Evolutionary conservation across 2,329 filamentous ascomycete genomes (phyloP), one percentile per base, ranked within the genome.

Genomic region (Alternaria sp.): DNA sequence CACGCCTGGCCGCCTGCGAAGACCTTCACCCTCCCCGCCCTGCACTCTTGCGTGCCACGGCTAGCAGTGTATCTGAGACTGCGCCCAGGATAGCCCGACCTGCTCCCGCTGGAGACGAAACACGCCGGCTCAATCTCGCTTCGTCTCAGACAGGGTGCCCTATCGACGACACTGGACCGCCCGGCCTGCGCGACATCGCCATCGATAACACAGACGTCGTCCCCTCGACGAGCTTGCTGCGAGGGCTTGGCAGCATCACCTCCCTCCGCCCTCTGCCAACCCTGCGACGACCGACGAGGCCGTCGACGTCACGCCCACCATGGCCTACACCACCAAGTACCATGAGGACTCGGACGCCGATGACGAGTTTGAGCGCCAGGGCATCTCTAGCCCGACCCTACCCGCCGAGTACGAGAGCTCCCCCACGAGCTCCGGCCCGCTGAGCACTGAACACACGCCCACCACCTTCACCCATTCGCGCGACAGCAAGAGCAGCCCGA

Each of bases 301-400:
- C 33, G 21, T 53, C 26, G 26, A 60, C 49, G 57, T 63, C 60
- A 59, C 49, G 66, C 58, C 49, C 56, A 61, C 59, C 67, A 79
- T 80, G 75, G 79, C 79, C 61, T 83, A 82, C 75, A 79, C 77
- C 60, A 73, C 79, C 41, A 76, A 89, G 65, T 94, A 93, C 80
- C 89, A 92, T 79, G 92, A 93, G 82, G 88, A 89, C 71, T 93
- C 89, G 70, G 75, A 77, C 65, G 91, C 90, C 73, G 92, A 93
- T 81, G 92, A 94, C 81, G 92, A 94, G 83, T 93, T 93, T 79
- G 91, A 94, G 85, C 86, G 90, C 76, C 90, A 89, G 79, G 85
- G 90, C 70, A 87, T 89, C 75, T 73, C 73, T 69, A 88, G 87
- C 78, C 91, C 89, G 63, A 87, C 88, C 70, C 85, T 89, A 66